Evolutionary conservation across 805 yeast genomes (phyloP), one percentile per base, ranked within the genome.

Genomic region (Wickerhamiella allomyrinae): DNA sequence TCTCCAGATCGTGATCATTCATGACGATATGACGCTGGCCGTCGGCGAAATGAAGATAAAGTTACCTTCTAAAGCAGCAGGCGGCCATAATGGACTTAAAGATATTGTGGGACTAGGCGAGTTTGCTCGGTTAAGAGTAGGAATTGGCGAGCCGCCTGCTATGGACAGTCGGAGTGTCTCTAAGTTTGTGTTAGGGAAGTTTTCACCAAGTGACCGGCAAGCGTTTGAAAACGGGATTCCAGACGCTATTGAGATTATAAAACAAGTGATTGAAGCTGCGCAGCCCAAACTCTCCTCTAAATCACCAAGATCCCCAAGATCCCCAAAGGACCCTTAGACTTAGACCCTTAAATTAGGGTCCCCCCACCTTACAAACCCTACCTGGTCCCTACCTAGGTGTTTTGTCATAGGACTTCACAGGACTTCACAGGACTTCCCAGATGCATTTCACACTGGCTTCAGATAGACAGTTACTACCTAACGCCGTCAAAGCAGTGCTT

Each of bases 41-140:
- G 49, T 77, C 3, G 95, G 96, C 0, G 71, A 73, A 41, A 63
- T 76, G 17, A 79, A 79, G 51, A 56, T 79, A 46, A 66, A 89
- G 37, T 64, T 62, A 14, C 77, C 75, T 11, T 71, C 74, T 1
- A 66, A 79, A 0, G 72, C 83, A 34, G 68, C 76, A 13, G 65
- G 91, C 36, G 95, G 95, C 0, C 97, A 87, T 53, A 85, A 84
- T 54, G 96, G 95, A 0, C 64, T 87, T 21, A 69, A 70, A 46
- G 73, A 79, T 33, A 69, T 87, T 3, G 77, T 78, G 0, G 54
- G 47, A 21, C 21, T 45, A n/a, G 64, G 66, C 27, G 67, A 65
- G 14, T 83, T 77, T 54, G 67, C 73, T n/a, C 73, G 83, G 40
- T 55, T 86, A 11, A 73, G 79, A 14, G 65, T 86, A 7, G 96